Evolutionary conservation across 2,329 filamentous ascomycete genomes (phyloP).

Genomic region (Diaporthe longicolla): DNA sequence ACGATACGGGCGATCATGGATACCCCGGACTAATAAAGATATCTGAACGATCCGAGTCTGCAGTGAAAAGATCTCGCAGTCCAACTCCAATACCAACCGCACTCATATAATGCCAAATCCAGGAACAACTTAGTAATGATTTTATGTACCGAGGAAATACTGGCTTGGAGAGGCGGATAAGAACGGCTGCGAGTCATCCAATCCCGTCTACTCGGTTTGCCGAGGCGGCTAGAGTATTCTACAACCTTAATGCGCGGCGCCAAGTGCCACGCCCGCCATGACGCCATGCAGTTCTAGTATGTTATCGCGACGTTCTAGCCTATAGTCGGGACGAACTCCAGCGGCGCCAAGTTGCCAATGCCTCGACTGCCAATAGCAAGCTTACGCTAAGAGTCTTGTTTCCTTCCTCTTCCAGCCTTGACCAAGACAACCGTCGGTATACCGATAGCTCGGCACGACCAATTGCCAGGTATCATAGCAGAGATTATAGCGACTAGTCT

Average conservation of each 20-base stretch:
- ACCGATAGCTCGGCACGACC: conserved; percentile 4
- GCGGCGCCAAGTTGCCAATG: conserved; percentile 3
- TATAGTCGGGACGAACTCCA: background rate
- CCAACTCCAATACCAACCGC: background rate
- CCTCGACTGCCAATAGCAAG: background rate
- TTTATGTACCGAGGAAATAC: background rate
- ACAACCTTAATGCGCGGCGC: background rate
- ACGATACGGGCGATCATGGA: no score
- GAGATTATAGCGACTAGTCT: background rate
- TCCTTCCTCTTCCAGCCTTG: conserved; percentile 12
- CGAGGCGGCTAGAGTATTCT: background rate
- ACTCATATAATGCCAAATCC: background rate
- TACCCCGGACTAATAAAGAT: background rate
- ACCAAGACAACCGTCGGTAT: conserved; percentile 24
- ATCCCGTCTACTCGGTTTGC: background rate
- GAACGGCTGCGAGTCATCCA: conserved; percentile 3
- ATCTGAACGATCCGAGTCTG: background rate
- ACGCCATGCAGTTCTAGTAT: conserved; percentile 9
- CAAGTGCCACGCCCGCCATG: background rate
- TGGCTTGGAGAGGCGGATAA: no score
- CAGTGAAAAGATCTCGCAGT: background rate
- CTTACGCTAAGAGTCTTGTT: conserved; percentile 25
- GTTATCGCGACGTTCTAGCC: conserved; percentile 1
- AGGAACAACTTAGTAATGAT: background rate
- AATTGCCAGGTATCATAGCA: background rate